A percentile compares a stretch with the other conserved stretches of the same genome.
Evolutionary conservation across 164 flowering plant genomes (phyloP).

Genomic region (Kingdonia uniflora): DNA sequence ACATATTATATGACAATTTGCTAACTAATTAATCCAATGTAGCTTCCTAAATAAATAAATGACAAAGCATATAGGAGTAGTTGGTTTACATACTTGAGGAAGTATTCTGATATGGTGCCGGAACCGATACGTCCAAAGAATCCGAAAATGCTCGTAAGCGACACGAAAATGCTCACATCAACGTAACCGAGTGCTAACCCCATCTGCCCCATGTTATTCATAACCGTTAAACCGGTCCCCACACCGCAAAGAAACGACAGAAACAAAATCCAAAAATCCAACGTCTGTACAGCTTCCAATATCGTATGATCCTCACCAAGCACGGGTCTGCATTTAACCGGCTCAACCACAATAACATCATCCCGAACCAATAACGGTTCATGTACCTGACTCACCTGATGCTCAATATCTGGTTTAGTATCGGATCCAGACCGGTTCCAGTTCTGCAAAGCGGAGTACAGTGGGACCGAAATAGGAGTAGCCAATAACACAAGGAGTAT

Average conservation of each 20-base stretch:
- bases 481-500: constrained; percentile 26
- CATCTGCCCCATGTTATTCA: constrained; percentile 91
- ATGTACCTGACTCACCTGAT: too few species aligned
- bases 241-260: constrained; percentile 82
- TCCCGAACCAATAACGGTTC: constrained; percentile 32
- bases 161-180: constrained; percentile 79
- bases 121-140: constrained; percentile 80
- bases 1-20: too few species aligned
- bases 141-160: constrained; percentile 76
- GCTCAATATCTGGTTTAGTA: constrained; percentile 25
- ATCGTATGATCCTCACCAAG: constrained; percentile 91
- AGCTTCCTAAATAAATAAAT: too few species aligned
- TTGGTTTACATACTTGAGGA: constrained; percentile 46
- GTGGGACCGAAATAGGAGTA: constrained; percentile 41
- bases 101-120: constrained; percentile 65
- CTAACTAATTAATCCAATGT: too few species aligned
- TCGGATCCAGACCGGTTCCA: constrained; percentile 8
- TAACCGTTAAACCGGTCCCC: constrained; percentile 83
- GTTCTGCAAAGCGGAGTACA: constrained; percentile 20
- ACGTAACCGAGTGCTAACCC: constrained; percentile 72
- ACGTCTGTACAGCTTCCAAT: constrained; percentile 39
- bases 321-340: constrained; percentile 23
- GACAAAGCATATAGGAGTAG: not conserved
- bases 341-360: constrained; percentile 4
- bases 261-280: constrained; percentile 81